Percentiles rank a stretch among this genome's conserved stretches.
phyloP scores from a whole-genome alignment of 148 eudicot genomes.

The Rhododendron henanense region DNA sequence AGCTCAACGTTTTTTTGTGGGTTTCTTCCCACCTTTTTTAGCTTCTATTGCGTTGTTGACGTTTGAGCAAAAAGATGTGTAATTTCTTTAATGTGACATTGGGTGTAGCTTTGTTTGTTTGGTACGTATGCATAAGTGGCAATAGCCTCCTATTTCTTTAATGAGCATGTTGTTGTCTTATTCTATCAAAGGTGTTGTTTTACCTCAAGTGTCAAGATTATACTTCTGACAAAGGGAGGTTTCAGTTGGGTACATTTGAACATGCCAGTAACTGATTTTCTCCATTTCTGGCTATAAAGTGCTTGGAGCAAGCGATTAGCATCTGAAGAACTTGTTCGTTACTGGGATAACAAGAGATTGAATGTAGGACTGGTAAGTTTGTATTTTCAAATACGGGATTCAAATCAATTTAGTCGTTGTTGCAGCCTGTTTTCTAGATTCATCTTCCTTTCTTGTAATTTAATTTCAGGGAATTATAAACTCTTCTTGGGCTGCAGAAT shows the following conservation, averaged over 20 bases:
- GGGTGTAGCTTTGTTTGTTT: not conserved
- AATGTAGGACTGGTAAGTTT: conserved; percentile 57
- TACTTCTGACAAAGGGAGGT: not conserved
- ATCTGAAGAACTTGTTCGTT: conserved; percentile 43
- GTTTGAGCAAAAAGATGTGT: not conserved
- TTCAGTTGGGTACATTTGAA: not conserved
- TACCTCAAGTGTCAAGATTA: not conserved
- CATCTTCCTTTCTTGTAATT: not conserved
- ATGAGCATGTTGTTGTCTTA: not conserved
- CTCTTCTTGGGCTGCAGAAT: conserved; percentile 31
- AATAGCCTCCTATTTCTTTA: not conserved
- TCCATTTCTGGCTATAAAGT: conserved; percentile 20
- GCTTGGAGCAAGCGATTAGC: conserved; percentile 57
- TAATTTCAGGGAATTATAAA: conserved; percentile 9
- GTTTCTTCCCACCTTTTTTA: not conserved
- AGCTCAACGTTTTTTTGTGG: not conserved
- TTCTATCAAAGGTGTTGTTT: too few relatives aligned
- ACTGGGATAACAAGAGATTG: conserved; percentile 53
- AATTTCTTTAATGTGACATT: not conserved
- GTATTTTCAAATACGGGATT: conserved; percentile 38
- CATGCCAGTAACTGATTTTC: not conserved
- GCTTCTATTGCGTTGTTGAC: not conserved
- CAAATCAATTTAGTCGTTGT: conserved; percentile 11
- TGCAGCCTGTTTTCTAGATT: not conserved
- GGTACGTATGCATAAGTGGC: not conserved